Conservation (phyloP, 257 asterid species). For the Handroanthus guayacan region DNA sequence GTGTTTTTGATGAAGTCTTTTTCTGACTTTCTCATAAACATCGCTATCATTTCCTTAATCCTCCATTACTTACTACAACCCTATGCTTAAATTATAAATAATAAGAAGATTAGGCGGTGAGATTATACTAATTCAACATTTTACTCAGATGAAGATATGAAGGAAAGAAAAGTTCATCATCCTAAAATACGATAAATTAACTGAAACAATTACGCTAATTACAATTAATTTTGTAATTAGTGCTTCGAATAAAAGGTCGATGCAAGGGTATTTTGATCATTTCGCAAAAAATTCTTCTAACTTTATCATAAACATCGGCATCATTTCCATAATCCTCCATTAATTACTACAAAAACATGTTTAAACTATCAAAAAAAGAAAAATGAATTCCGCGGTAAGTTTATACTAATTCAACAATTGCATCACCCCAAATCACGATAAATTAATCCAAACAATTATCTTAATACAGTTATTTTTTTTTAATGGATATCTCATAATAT, state of each 20-base stretch:
- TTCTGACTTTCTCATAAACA: conserved; percentile 50
- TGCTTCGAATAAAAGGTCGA: too few species aligned
- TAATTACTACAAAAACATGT: conserved; percentile 16
- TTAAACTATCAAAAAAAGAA: conserved; percentile 15
- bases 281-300: conserved; percentile 37
- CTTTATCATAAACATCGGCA: conserved; percentile 42
- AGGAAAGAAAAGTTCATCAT: too few species aligned
- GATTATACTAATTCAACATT: conserved; percentile 33
- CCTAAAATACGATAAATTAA: neutral
- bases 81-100: conserved; percentile 16
- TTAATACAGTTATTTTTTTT: neutral
- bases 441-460: neutral
- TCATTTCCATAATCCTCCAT: conserved; percentile 31
- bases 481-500: neutral
- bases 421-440: neutral
- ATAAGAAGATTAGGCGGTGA: conserved; percentile 11
- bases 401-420: conserved; percentile 17
- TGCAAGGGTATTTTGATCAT: neutral
- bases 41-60: conserved; percentile 31
- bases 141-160: neutral
- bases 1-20: conserved; percentile 45
- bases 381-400: neutral
- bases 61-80: conserved; percentile 23
- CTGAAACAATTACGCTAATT: neutral
- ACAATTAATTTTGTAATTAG: neutral